These are phyloP conservation scores for Chalara sp. DNA, from an alignment of 2,329 filamentous ascomycete species.

Conservation along the genomic window DNA sequence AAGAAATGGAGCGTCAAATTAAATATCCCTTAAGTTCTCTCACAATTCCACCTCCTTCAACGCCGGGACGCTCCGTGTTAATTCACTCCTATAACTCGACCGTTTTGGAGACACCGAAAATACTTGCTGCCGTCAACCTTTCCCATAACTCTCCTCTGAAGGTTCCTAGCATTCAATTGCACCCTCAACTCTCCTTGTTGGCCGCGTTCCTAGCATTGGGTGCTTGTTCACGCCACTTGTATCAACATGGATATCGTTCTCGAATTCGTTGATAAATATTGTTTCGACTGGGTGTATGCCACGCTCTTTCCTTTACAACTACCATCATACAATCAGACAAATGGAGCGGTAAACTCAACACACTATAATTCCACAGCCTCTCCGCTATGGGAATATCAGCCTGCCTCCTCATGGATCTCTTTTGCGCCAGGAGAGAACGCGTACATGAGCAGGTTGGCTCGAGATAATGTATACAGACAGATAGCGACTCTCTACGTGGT, in stretches of 20 bases:
- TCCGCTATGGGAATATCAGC: conserved; percentile 62
- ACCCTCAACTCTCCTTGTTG: too few species aligned
- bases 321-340: conserved; percentile 45
- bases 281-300: conserved; percentile 77
- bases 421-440: conserved; percentile 68
- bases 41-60: too few species aligned
- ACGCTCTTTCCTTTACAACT: conserved; percentile 55
- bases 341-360: conserved; percentile 41
- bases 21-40: too few species aligned
- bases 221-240: too few species aligned
- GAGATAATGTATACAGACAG: conserved; percentile 75
- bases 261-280: conserved; percentile 73
- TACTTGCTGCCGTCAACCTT: too few species aligned
- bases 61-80: too few species aligned
- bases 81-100: too few species aligned
- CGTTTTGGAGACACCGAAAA: too few species aligned
- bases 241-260: conserved; percentile 83
- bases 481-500: conserved; percentile 71
- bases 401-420: conserved; percentile 63
- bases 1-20: too few species aligned
- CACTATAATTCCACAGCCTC: conserved; percentile 48
- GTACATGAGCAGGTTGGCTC: conserved; percentile 68
- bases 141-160: too few species aligned
- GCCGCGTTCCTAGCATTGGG: too few species aligned
- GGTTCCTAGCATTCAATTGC: too few species aligned